A percentile compares a stretch with the other conserved stretches of the same genome.
Evolutionary conservation across 192 early-diverging fungal species (phyloP).

Genomic region (Coemansia sp.): DNA sequence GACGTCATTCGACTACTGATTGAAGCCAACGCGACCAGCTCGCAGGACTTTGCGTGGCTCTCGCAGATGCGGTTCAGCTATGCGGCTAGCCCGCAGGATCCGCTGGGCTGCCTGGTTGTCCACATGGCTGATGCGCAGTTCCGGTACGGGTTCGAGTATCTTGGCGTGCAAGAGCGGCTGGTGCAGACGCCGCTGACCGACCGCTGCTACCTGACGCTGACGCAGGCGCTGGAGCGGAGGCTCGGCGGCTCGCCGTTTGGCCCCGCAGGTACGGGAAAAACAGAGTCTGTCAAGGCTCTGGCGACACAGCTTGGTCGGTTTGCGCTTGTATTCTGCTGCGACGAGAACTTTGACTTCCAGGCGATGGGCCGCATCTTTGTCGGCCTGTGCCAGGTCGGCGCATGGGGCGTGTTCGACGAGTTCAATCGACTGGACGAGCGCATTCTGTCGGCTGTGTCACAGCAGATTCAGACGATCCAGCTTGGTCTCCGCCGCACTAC

Average conservation of each 20-base stretch:
- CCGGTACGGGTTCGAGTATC: constrained; percentile 96
- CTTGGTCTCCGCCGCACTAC: constrained; percentile 69
- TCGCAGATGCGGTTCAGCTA: constrained; percentile 96
- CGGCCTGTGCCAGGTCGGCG: constrained; percentile 97
- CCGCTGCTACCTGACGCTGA: constrained; percentile 96
- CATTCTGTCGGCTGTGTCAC: constrained; percentile 97
- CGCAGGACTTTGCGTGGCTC: constrained; percentile 91
- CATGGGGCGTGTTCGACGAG: constrained; percentile 99
- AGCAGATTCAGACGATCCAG: constrained; percentile 99
- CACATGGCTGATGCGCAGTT: constrained; percentile 94
- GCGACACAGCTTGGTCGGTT: constrained; percentile 94
- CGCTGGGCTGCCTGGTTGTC: constrained; percentile 70
- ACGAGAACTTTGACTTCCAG: constrained; percentile 99
- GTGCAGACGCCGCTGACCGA: constrained; percentile 99
- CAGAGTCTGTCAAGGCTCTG: constrained; percentile 97
- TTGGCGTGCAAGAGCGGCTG: constrained; percentile 93
- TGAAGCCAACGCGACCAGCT: constrained; percentile 47
- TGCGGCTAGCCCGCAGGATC: constrained; percentile 61
- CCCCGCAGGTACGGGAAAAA: constrained; percentile 99
- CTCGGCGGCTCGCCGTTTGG: constrained; percentile 98
- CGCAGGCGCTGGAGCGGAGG: constrained; percentile 89
- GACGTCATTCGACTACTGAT: constrained; percentile 80
- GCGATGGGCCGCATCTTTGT: constrained; percentile 99
- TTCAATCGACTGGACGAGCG: constrained; percentile 99
- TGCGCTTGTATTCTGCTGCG: constrained; percentile 99